Base-by-base conservation (phyloP, 2,329 filamentous ascomycete species). In the Mariannaea sp. region DNA sequence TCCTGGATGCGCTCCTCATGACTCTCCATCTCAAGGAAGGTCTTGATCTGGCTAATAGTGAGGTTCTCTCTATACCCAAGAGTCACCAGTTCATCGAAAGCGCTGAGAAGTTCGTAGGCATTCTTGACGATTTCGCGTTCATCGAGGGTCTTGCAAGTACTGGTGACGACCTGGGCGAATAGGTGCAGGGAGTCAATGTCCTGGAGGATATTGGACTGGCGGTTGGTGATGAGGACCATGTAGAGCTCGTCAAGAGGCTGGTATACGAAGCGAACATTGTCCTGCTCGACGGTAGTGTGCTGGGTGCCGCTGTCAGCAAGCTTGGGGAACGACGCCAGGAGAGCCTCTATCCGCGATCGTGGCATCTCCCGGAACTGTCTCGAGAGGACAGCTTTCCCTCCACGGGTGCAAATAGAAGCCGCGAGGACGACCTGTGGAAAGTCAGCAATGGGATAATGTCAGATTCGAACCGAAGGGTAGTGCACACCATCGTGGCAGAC, bases 211-310 rank as follows among this genome's bases (percentile, higher is more conserved):
- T 99, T 99, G 74, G 93, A 97, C 80, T 97, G 94, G 68, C 92
- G 89, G 81, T 99, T 99, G 74, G 95, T 99, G 76, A 99, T 97
- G 69, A 99, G 86, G 62, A 99, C 93, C 85, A 99, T 97, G 83
- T 99, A 99, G 61, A 99, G 87, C 80, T 99, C 95, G 77, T 99
- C 95, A 61, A 99, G 83, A 56, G 94, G 95, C 74, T 99, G 94
- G 80, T 99, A 99, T 54, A 99, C 94, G 72, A 97, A 99, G 78
- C 94, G 93, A 70, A 99, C 94, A 79, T 96, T 97, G 79, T 99
- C 95, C 77, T 97, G 92, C 77, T 99, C 94, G 68, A 97, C 92
- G 5, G 90, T 99, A 22, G 94, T 99, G 75, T 99, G 94, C 76
- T 99, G 94, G 46, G 92, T 97, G 57, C 92, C 90, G 58, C 90